Conservation (phyloP, 495 filamentous ascomycete genomes). For the Echria macrotheca region DNA sequence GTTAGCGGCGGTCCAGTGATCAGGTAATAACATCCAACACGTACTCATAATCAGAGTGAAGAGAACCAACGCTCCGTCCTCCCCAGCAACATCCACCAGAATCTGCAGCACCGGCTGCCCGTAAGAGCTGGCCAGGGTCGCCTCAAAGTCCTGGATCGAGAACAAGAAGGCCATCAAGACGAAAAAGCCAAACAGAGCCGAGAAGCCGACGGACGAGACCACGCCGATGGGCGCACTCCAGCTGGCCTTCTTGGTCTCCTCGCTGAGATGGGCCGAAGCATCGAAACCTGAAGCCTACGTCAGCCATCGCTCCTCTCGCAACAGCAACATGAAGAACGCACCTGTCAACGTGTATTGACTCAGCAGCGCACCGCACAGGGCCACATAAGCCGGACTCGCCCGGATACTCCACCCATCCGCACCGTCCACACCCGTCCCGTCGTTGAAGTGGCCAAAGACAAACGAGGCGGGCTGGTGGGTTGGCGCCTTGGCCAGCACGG, state of each 20-base stretch:
- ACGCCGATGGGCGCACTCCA: constrained; percentile 59
- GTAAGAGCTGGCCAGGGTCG: constrained; percentile 34
- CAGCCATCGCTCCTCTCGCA: no score
- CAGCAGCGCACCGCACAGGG: constrained; percentile 48
- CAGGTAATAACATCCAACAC: background rate
- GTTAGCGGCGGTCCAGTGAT: background rate
- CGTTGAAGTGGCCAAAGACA: constrained; percentile 53
- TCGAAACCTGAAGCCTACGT: constrained; percentile 55
- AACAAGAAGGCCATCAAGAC: constrained; percentile 54
- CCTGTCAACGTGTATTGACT: constrained; percentile 49
- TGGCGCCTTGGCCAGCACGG: constrained; percentile 56
- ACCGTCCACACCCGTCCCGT: constrained; percentile 47
- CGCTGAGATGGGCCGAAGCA: constrained; percentile 53
- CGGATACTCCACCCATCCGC: constrained; percentile 39
- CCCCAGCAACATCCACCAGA: constrained; percentile 50
- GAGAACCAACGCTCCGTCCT: constrained; percentile 49
- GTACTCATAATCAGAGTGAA: constrained; percentile 51
- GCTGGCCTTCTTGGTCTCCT: constrained; percentile 55
- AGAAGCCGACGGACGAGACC: constrained; percentile 52
- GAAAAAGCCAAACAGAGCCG: constrained; percentile 59
- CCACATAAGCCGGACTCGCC: constrained; percentile 43
- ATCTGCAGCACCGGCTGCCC: constrained; percentile 55
- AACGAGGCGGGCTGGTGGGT: constrained; percentile 55
- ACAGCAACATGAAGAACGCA: no score
- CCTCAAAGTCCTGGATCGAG: constrained; percentile 52